phyloP scores from a whole-genome alignment of 441 rosid species.

The Populus trichocarpa region DNA sequence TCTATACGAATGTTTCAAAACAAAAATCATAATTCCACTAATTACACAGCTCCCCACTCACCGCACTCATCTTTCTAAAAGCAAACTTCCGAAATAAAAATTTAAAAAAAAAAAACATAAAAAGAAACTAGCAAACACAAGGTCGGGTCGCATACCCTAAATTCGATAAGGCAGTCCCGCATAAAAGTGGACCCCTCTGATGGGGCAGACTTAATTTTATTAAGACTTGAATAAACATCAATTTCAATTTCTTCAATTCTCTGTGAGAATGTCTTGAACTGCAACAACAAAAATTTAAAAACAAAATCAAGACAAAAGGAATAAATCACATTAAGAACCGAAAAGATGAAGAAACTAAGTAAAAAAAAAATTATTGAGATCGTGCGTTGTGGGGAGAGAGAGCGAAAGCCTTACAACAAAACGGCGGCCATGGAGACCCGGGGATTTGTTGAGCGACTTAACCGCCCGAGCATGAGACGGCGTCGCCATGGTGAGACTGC shows the following conservation, averaged over 20 bases:
- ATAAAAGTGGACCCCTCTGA: conserved; percentile 78
- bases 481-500: conserved; percentile 18
- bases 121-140: conserved; percentile 8
- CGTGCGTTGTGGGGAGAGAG: background rate
- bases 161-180: conserved; percentile 76
- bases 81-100: background rate
- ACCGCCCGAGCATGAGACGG: conserved; percentile 65
- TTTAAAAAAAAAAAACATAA: background rate
- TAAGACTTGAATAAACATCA: conserved; percentile 65
- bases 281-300: conserved; percentile 14
- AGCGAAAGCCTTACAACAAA: conserved; percentile 49
- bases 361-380: background rate
- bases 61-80: background rate
- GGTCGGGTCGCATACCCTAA: conserved; percentile 56
- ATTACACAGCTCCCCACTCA: background rate
- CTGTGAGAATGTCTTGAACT: conserved; percentile 76
- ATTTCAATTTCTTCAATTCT: conserved; percentile 73
- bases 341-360: background rate
- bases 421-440: conserved; percentile 56
- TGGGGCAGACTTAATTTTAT: conserved; percentile 66
- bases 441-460: conserved; percentile 79
- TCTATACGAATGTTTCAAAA: background rate
- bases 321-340: background rate
- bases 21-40: background rate
- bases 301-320: conserved; percentile 12